These are phyloP conservation scores for Hypholoma fasciculare DNA, from an alignment of 768 basidiomycete genomes.

Conservation along the genomic window DNA sequence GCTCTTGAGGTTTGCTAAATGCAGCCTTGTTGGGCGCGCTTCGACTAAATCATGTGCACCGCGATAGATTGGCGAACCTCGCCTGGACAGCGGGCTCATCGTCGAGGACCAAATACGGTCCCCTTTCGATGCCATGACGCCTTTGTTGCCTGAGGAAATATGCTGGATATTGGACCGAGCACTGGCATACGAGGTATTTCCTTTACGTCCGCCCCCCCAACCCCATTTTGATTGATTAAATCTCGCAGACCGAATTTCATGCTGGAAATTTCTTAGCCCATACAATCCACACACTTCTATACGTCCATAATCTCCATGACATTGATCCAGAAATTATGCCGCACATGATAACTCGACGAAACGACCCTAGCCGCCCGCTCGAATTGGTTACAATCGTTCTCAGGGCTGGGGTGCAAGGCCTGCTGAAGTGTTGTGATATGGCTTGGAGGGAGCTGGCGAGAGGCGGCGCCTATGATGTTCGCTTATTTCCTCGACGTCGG, in stretches of 20 bases:
- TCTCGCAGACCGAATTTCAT: constrained; percentile 82
- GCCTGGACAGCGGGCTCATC: constrained; percentile 81
- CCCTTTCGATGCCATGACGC: constrained; percentile 62
- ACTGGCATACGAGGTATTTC: constrained; percentile 72
- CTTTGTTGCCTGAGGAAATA: constrained; percentile 74
- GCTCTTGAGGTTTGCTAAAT: constrained; percentile 69
- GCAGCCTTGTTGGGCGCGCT: neutral
- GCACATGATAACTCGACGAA: neutral
- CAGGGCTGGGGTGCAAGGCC: constrained; percentile 61
- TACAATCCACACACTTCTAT: constrained; percentile 78
- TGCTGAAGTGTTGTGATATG: constrained; percentile 81
- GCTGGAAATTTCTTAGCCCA: constrained; percentile 82
- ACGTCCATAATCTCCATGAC: constrained; percentile 63
- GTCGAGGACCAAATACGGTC: constrained; percentile 39
- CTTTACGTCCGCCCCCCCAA: neutral
- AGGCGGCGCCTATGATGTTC: constrained; percentile 75
- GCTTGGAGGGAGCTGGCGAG: constrained; percentile 81
- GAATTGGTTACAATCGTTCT: constrained; percentile 72
- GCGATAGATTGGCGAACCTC: constrained; percentile 84
- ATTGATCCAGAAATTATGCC: constrained; percentile 51
- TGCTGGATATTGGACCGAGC: constrained; percentile 87
- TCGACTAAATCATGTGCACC: neutral
- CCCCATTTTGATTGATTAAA: constrained; percentile 12
- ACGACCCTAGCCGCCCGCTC: constrained; percentile 50
- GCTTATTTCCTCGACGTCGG: constrained; percentile 26